These are phyloP conservation scores for Fusarium sp. DNA, from an alignment of 2,329 filamentous ascomycete species.

Conservation along the genomic window DNA sequence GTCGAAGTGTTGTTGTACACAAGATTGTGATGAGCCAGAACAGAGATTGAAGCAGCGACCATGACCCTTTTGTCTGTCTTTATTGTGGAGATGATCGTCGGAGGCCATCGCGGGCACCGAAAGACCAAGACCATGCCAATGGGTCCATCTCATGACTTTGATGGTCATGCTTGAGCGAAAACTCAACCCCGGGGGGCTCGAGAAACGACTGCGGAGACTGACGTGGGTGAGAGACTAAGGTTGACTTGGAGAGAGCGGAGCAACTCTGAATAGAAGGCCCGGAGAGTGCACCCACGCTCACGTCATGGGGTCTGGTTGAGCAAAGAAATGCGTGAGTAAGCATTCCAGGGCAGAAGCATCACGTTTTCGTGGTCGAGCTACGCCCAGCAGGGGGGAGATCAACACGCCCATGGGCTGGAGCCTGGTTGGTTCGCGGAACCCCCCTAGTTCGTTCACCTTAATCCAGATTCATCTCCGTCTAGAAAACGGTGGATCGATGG, in stretches of 20 bases:
- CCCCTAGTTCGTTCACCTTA: conserved; percentile 16
- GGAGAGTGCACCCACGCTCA: conserved; percentile 22
- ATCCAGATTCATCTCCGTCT: conserved; percentile 40
- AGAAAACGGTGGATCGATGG: conserved; percentile 36
- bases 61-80: conserved; percentile 35
- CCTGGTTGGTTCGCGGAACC: conserved; percentile 12
- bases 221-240: conserved; percentile 32
- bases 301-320: conserved; percentile 25
- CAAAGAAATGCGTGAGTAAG: conserved; percentile 22
- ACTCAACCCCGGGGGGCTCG: conserved; percentile 32
- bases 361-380: conserved; percentile 6
- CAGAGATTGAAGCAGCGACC: conserved; percentile 29
- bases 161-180: conserved; percentile 38
- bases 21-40: conserved; percentile 15
- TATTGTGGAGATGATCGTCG: conserved; percentile 39
- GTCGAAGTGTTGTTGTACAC: conserved; percentile 14
- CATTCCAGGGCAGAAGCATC: conserved; percentile 10
- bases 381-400: neutral
- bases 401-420: conserved; percentile 7
- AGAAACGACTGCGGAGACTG: conserved; percentile 38
- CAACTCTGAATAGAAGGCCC: conserved; percentile 29
- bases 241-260: conserved; percentile 33
- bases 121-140: conserved; percentile 14
- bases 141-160: conserved; percentile 41
- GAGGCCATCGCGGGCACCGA: conserved; percentile 36